phyloP scores from a whole-genome alignment of 345 rosid species.

The Ceriops decandra region DNA sequence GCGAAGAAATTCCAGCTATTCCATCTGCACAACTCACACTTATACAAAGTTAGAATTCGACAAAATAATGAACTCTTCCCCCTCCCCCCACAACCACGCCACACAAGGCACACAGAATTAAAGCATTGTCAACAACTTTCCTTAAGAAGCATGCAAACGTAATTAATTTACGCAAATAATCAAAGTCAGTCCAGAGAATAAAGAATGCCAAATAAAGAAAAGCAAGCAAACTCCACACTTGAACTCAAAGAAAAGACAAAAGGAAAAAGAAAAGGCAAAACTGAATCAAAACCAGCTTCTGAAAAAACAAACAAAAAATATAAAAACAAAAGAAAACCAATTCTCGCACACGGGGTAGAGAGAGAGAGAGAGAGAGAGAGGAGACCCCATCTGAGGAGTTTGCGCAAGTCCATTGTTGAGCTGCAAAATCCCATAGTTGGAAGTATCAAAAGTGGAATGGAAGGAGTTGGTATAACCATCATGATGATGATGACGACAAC shows the following conservation, averaged over 20 bases:
- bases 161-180: no score
- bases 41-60: no score
- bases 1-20: conserved; percentile 99
- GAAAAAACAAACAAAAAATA: background rate
- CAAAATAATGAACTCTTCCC: no score
- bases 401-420: conserved; percentile 78
- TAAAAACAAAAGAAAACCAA: no score
- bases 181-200: no score
- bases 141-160: background rate
- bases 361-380: conserved; percentile 15
- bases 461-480: conserved; percentile 45
- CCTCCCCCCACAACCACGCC: no score
- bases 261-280: no score
- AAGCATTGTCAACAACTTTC: background rate
- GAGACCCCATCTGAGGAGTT: conserved; percentile 96
- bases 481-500: background rate
- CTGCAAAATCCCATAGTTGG: conserved; percentile 68
- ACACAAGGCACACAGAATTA: no score
- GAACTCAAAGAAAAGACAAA: no score
- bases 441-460: conserved; percentile 56
- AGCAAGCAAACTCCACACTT: no score
- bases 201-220: no score
- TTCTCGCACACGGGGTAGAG: background rate
- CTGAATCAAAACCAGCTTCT: no score
- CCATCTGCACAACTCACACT: conserved; percentile 60